A percentile compares a stretch with the other conserved stretches of the same genome.
phyloP scores from a whole-genome alignment of 2,329 filamentous ascomycete species.

The Colletotrichum graminicola region DNA sequence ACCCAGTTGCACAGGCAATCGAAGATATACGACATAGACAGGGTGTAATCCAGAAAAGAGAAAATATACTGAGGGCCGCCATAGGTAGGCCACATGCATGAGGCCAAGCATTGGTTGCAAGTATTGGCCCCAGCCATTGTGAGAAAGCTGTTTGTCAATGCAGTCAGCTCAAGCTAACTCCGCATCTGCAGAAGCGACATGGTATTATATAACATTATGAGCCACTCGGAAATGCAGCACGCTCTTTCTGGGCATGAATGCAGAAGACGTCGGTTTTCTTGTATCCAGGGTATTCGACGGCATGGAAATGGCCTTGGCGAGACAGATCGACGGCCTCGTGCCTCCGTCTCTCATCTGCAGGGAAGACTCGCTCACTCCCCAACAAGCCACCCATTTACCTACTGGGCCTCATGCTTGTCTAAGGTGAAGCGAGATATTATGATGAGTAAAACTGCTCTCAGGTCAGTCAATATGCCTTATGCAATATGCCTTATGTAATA shows the following conservation, averaged over 20 bases:
- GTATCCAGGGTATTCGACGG: neutral
- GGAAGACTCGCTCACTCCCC: neutral
- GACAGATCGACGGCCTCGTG: constrained; percentile 4
- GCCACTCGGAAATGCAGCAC: neutral
- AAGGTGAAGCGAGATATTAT: neutral
- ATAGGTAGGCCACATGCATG: too few species aligned
- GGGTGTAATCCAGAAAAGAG: neutral
- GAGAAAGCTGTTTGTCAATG: neutral
- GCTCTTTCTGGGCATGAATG: neutral
- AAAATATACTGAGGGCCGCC: neutral
- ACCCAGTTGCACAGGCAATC: neutral
- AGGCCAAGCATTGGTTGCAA: neutral
- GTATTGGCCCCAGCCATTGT: neutral
- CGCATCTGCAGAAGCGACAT: neutral
- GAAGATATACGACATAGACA: neutral
- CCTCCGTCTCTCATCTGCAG: neutral
- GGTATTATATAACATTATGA: neutral
- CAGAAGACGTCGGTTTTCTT: neutral
- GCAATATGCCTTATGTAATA: too few species aligned
- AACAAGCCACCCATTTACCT: neutral
- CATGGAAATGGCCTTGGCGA: neutral
- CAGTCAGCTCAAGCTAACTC: neutral
- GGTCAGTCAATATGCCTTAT: neutral
- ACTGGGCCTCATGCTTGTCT: neutral
- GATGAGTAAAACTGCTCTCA: neutral